A percentile compares a stretch with the other conserved stretches of the same genome.
Evolutionary conservation across 2,329 filamentous ascomycete genomes (phyloP).

Genomic region (Helotiales sp.): DNA sequence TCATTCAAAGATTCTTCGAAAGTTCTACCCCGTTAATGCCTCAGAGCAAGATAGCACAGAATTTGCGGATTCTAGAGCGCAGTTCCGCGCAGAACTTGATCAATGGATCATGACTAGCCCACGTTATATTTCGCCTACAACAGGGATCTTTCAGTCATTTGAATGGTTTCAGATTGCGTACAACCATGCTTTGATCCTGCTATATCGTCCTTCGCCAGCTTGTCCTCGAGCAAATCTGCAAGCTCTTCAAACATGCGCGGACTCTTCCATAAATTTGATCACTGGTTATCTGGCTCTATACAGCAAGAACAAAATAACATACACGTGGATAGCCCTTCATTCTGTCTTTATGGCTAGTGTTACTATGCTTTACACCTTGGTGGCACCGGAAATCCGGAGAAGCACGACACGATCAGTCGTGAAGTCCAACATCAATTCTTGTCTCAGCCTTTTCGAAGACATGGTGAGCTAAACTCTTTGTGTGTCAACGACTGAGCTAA

Average conservation of each 20-base stretch:
- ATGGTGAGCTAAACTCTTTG: not conserved
- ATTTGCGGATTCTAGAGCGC: not conserved
- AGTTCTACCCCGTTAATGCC: slow-evolving; percentile 1
- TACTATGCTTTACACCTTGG: slow-evolving; percentile 3
- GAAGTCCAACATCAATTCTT: slow-evolving; percentile 3
- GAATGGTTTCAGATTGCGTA: slow-evolving; percentile 7
- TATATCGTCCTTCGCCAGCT: slow-evolving; percentile 3
- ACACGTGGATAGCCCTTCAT: slow-evolving; percentile 3
- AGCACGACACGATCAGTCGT: not conserved
- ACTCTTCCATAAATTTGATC: slow-evolving; percentile 2
- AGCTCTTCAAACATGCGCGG: not conserved
- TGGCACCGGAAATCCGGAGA: not conserved
- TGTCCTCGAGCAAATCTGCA: not conserved
- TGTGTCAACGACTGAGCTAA: not conserved
- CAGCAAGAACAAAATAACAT: slow-evolving; percentile 5
- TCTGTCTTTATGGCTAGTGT: slow-evolving; percentile 2
- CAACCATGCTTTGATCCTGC: slow-evolving; percentile 3
- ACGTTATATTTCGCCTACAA: not conserved
- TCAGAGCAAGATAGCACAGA: not conserved
- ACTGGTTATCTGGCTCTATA: slow-evolving; percentile 2
- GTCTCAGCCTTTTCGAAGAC: slow-evolving; percentile 1
- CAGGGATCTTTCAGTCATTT: not conserved
- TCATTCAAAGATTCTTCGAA: not conserved
- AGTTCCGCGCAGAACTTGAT: not conserved
- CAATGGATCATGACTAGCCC: not conserved